A percentile compares a stretch with the other conserved stretches of the same genome.
Evolutionary conservation across 306 rosid species (phyloP).

Genomic region (Purshia tridentata): DNA sequence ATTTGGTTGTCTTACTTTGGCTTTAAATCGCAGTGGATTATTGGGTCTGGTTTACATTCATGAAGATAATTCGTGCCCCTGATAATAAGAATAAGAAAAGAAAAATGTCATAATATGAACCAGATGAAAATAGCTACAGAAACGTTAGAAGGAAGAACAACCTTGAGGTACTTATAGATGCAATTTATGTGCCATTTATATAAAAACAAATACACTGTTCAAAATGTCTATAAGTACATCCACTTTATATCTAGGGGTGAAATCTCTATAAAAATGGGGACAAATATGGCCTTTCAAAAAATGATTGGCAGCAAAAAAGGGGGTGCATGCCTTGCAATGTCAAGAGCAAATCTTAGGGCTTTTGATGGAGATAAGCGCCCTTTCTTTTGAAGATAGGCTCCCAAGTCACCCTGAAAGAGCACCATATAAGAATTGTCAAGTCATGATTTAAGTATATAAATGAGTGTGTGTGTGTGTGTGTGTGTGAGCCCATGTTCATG

Average conservation of each 20-base stretch:
- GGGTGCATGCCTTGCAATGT: constrained; percentile 83
- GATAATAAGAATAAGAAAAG: constrained; percentile 39
- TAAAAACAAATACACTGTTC: neutral
- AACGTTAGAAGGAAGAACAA: constrained; percentile 15
- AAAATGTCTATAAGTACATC: neutral
- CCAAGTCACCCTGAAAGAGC: constrained; percentile 79
- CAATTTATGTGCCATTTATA: neutral
- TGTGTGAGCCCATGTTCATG: neutral
- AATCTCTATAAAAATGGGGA: neutral
- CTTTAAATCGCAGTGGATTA: constrained; percentile 94
- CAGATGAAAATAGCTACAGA: constrained; percentile 18
- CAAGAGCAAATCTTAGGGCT: constrained; percentile 81
- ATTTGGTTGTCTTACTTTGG: constrained; percentile 92
- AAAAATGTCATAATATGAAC: constrained; percentile 29
- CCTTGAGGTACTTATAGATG: constrained; percentile 4
- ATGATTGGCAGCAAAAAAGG: constrained; percentile 21
- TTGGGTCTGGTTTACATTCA: constrained; percentile 96
- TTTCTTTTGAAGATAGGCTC: constrained; percentile 82
- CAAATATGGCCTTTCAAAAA: constrained; percentile 4
- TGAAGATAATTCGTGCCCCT: constrained; percentile 99
- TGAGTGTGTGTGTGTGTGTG: neutral
- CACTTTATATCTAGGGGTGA: neutral
- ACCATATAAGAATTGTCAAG: constrained; percentile 31
- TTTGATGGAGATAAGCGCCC: constrained; percentile 89
- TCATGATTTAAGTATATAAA: constrained; percentile 9